Evolutionary conservation across 2,329 filamentous ascomycete species (phyloP), one percentile per base, ranked within the genome.

Genomic region (Orbilia brochopaga): DNA sequence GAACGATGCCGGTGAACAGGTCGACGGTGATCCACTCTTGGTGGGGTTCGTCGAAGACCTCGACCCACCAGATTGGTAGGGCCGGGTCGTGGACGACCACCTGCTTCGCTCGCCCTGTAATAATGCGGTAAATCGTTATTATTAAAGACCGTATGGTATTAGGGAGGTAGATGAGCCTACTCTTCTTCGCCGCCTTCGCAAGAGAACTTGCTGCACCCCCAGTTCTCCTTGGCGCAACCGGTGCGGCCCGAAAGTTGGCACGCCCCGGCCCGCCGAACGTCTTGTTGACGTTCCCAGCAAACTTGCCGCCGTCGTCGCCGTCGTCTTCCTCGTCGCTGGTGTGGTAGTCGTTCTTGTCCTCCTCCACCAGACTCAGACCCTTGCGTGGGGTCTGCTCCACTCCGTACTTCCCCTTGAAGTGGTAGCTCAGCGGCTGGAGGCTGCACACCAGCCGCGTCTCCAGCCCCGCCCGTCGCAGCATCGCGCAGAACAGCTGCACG

Each of bases 1-100:
- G 90, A 61, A 96, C 86, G 74, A 87, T 89, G 62, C 86, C 84
- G 0, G 92, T 96, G 1, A 97, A 80, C 0, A 92, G 87, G 78
- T 99, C 94, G 40, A 94, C 86, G 0, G 91, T 85, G 62, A 96
- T 86, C 94, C 94, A 99, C 81, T 91, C 96, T 78, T 97, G 90
- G 74, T 91, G 86, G 0, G 90, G 89, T 59, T 87, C 83, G 74
- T 97, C 92, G 74, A 96, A 90, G 2, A 91, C 88, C 80, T 99
- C 94, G 0, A 97, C 88, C 94, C 94, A 99, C 78, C 92, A 97
- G 1, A 97, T 84, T 0, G 94, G 94, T 76, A 88, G 90, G 0
- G 85, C 79, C 0, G 91, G 92, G 77, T 93, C 90, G 23, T 83
- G 84, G 10, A 89, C 84, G 13, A 78, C 80, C 77, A 80, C 57